These are phyloP conservation scores for Didymellaceae sp. DNA, from an alignment of 2,329 filamentous ascomycete genomes.

Conservation along the genomic window DNA sequence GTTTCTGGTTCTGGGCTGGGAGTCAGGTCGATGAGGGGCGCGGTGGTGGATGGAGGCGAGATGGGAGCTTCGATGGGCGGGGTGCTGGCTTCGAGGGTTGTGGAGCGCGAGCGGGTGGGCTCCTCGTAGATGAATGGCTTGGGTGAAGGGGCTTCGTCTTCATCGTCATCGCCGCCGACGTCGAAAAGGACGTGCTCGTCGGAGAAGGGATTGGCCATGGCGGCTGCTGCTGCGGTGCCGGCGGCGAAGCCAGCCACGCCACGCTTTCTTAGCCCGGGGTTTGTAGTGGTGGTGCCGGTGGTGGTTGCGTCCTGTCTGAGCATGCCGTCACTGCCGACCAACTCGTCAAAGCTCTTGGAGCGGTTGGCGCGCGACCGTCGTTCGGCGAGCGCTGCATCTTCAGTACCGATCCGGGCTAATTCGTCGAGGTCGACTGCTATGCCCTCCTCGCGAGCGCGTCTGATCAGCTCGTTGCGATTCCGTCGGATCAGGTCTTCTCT, in stretches of 20 bases:
- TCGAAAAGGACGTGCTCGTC: conserved; percentile 54
- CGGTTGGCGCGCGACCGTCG: conserved; percentile 27
- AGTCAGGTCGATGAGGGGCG: conserved; percentile 43
- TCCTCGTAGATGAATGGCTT: conserved; percentile 38
- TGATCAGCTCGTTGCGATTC: conserved; percentile 47
- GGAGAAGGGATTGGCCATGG: conserved; percentile 53
- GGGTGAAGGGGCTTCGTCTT: conserved; percentile 40
- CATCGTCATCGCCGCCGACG: conserved; percentile 42
- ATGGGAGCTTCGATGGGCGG: conserved; percentile 9
- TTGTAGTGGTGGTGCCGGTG: conserved; percentile 29
- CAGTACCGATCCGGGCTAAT: conserved; percentile 43
- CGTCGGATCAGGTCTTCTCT: conserved; percentile 42
- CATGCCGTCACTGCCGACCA: conserved; percentile 51
- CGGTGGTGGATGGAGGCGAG: not conserved
- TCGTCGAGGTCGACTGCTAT: conserved; percentile 52
- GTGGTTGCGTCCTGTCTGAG: conserved; percentile 39
- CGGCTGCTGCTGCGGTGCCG: conserved; percentile 46
- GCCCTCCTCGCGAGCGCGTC: conserved; percentile 47
- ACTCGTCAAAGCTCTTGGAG: conserved; percentile 48
- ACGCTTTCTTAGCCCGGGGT: conserved; percentile 34
- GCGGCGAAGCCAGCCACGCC: conserved; percentile 47
- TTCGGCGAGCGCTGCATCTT: conserved; percentile 34
- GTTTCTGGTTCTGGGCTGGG: conserved; percentile 22
- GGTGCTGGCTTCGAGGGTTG: conserved; percentile 33
- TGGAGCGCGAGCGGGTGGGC: conserved; percentile 23